phyloP scores from a whole-genome alignment of 148 eudicot genomes.

The Suaeda aralocaspica region DNA sequence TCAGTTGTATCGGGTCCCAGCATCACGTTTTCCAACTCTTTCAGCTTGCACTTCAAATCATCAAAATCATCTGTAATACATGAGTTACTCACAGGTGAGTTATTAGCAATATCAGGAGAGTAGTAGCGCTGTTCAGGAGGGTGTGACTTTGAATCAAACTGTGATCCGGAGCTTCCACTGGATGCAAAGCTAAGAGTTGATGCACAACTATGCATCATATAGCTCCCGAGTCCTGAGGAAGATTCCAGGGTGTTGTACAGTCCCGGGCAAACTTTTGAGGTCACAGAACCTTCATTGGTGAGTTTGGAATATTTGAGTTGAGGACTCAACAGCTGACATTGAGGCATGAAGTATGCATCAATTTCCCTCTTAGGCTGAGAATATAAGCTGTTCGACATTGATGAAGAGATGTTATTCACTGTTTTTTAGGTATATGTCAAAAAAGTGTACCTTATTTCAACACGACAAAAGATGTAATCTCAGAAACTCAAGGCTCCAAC shows the following conservation, averaged over 20 bases:
- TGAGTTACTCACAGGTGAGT: slow-evolving; percentile 37
- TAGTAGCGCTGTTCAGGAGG: slow-evolving; percentile 15
- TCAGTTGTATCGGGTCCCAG: slow-evolving; percentile 50
- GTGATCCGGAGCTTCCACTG: slow-evolving; percentile 34
- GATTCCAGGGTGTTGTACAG: slow-evolving; percentile 43
- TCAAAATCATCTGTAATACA: slow-evolving; percentile 35
- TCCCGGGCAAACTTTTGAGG: slow-evolving; percentile 19
- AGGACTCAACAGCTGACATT: slow-evolving; percentile 34
- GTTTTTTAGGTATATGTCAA: background rate
- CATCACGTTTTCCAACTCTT: slow-evolving; percentile 50
- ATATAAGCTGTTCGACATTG: slow-evolving; percentile 47
- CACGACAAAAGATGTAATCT: background rate
- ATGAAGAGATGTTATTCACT: background rate
- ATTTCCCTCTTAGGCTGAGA: slow-evolving; percentile 36
- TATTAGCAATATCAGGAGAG: slow-evolving; percentile 30
- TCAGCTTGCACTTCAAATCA: slow-evolving; percentile 42
- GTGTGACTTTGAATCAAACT: slow-evolving; percentile 26
- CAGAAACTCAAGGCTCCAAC: background rate
- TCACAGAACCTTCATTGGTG: slow-evolving; percentile 21
- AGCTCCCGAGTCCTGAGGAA: slow-evolving; percentile 32
- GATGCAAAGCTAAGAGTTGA: slow-evolving; percentile 35
- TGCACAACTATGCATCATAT: slow-evolving; percentile 24
- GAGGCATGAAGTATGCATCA: slow-evolving; percentile 38
- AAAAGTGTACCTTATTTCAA: background rate
- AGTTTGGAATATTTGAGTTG: slow-evolving; percentile 26